Percentiles rank a stretch among this genome's conserved stretches.
phyloP scores from a whole-genome alignment of 805 yeast species.

The Monosporozyma solicola region DNA sequence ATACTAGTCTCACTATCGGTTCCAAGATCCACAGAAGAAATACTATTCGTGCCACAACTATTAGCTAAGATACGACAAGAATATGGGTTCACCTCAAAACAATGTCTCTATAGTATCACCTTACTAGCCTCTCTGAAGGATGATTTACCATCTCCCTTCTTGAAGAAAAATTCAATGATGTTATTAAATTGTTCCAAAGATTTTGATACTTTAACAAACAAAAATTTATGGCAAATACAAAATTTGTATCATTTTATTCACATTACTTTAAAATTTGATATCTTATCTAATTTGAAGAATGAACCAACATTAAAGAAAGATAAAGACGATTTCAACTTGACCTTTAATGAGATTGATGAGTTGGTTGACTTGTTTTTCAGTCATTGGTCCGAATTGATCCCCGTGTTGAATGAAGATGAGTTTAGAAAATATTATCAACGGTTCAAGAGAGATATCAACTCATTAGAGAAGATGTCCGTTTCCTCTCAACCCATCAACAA shows the following conservation, averaged over 20 bases:
- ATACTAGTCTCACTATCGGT: constrained; percentile 60
- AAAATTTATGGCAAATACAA: constrained; percentile 24
- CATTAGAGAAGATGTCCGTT: not conserved
- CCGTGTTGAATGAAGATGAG: constrained; percentile 60
- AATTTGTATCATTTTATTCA: constrained; percentile 19
- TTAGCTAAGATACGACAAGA: constrained; percentile 60
- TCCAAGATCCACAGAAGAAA: constrained; percentile 73
- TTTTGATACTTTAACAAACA: constrained; percentile 11
- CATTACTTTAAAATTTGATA: constrained; percentile 17
- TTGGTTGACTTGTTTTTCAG: constrained; percentile 60
- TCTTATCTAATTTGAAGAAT: constrained; percentile 1
- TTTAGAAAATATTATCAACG: constrained; percentile 50
- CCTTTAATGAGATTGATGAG: constrained; percentile 42
- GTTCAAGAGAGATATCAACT: constrained; percentile 12
- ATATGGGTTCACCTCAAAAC: constrained; percentile 63
- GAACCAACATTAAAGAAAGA: not conserved
- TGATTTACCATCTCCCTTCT: constrained; percentile 34
- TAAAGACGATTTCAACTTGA: constrained; percentile 4
- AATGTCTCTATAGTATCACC: constrained; percentile 62
- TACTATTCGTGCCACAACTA: constrained; percentile 62
- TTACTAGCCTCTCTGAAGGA: constrained; percentile 63
- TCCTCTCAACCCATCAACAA: not conserved
- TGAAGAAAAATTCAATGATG: not conserved
- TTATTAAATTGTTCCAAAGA: constrained; percentile 4
- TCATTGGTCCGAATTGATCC: constrained; percentile 67